Evolutionary conservation across 805 yeast species (phyloP), one percentile per base, ranked within the genome.

Genomic region (Starmera caribaea): DNA sequence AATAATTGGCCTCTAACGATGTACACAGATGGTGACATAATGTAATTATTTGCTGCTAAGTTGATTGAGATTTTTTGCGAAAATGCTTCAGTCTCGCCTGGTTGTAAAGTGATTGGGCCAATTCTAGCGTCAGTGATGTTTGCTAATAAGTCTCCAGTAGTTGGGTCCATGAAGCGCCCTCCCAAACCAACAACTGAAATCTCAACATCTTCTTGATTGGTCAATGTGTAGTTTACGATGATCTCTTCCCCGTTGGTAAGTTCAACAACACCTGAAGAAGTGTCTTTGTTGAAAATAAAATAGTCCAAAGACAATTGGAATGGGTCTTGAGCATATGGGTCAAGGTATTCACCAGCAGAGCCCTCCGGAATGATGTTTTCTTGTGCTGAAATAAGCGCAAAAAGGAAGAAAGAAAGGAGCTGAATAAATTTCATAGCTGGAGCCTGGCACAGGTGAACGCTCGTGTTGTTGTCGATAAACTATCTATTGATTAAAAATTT

Each of bases 61-160:
- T 72, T 74, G 50, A 84, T 65, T 27, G 73, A 71, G 38, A 87
- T 57, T 38, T 66, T 67, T 61, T 85, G 94, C 35, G 63, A 64
- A 55, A 86, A 75, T 16, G 53, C 50, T 14, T 57, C 64, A 13
- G 68, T 47, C 43, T 71, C 70, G 35, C 80, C 79, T 5, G 77
- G 61, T 15, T 58, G 63, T 41, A 81, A 63, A 8, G 56, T 48
- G 38, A 79, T 44, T 14, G 88, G 86, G 13, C 83, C 89, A 40
- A 82, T 58, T 40, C 73, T 65, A 37, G 77, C 72, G 38, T 76
- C 72, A 21, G 92, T 76, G 55, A 85, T 65, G 57, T 84, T 83
- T 47, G 79, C 76, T 26, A 61, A 54, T 36, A 66, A 48, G 35
- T 68, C 69, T 42, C 78, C 74, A 38, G 71, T 68, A 43, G 61